Percentiles rank a stretch among this genome's conserved stretches.
These are phyloP conservation scores for Diospyros kaki DNA, from an alignment of 148 eudicot species.

Conservation along the genomic window DNA sequence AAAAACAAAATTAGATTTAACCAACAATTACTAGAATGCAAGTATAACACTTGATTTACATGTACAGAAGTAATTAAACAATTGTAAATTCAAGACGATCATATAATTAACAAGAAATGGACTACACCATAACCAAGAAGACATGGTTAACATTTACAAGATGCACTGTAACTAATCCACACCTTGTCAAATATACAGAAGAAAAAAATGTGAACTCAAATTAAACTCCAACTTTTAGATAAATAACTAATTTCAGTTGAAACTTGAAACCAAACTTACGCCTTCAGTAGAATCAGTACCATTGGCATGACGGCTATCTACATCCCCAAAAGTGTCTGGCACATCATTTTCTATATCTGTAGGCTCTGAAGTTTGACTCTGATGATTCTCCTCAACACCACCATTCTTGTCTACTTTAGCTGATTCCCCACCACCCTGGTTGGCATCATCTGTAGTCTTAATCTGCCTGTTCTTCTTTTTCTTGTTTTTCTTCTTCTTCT, in stretches of 20 bases:
- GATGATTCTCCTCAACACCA: conserved; percentile 12
- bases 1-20: neutral
- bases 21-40: neutral
- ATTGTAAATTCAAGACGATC: no score
- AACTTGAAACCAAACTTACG: conserved; percentile 14
- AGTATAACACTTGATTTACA: neutral
- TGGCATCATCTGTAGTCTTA: conserved; percentile 17
- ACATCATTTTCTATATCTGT: conserved; percentile 10
- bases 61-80: neutral
- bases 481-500: conserved; percentile 62
- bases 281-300: conserved; percentile 25
- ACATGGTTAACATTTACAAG: no score
- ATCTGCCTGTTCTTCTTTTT: conserved; percentile 74
- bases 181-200: no score
- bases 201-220: neutral
- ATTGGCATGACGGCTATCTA: conserved; percentile 15
- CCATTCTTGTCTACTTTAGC: conserved; percentile 29
- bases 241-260: neutral
- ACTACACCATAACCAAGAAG: no score
- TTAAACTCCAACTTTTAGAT: neutral
- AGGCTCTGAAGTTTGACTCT: conserved; percentile 14
- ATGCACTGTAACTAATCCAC: no score
- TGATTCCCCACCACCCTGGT: conserved; percentile 35
- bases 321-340: conserved; percentile 9
- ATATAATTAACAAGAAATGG: no score